These are phyloP conservation scores for Corchorus olitorius DNA, from an alignment of 345 rosid species.

Conservation along the genomic window DNA sequence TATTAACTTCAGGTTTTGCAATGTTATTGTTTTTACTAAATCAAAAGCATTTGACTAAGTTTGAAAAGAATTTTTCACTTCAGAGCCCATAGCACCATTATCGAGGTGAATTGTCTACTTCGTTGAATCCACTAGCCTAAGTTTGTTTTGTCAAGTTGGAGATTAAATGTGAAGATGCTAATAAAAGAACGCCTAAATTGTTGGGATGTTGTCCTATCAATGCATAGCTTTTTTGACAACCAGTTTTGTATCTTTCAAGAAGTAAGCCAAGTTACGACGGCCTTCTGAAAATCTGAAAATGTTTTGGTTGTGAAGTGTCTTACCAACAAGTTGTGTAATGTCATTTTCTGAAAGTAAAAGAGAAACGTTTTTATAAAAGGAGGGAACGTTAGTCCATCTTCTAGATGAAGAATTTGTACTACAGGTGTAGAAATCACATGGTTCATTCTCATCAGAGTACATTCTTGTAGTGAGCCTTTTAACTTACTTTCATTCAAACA, in stretches of 20 bases:
- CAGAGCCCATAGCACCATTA: neutral
- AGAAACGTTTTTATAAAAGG: neutral
- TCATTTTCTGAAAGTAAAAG: neutral
- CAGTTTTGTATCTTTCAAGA: neutral
- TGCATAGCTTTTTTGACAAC: neutral
- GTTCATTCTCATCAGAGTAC: neutral
- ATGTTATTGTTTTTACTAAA: neutral
- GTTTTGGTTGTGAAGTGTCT: neutral
- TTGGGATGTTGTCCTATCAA: neutral
- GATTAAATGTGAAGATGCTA: neutral
- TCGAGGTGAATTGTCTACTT: neutral
- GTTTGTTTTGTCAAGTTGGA: neutral
- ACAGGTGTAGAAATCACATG: neutral
- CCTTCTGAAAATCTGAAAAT: neutral
- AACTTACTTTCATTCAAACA: neutral
- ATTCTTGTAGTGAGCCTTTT: neutral
- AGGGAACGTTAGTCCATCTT: conserved; percentile 8
- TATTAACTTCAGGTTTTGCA: neutral
- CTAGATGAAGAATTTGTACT: neutral
- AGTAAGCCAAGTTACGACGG: neutral
- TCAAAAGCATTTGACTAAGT: neutral
- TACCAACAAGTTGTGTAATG: neutral
- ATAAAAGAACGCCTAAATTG: neutral
- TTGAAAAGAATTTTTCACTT: conserved; percentile 2
- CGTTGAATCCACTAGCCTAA: neutral